phyloP scores from a whole-genome alignment of 2,329 filamentous ascomycete species.

The Aspergillus calidoustus region DNA sequence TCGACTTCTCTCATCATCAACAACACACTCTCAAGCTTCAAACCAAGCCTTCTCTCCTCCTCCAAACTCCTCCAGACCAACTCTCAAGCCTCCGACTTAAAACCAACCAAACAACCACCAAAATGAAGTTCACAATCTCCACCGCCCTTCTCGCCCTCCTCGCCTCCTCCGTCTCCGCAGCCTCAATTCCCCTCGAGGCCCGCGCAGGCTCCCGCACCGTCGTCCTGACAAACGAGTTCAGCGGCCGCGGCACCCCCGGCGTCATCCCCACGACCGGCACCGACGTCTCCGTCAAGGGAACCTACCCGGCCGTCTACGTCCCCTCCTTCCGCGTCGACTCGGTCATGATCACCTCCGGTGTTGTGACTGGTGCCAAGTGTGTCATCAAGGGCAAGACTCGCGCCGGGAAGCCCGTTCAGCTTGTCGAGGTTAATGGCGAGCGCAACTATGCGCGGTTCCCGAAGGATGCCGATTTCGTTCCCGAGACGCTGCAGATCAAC shows the following conservation, averaged over 20 bases:
- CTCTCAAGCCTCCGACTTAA: neutral
- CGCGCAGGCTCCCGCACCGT: constrained; percentile 1
- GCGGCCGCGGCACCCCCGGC: constrained; percentile 2
- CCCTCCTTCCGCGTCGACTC: constrained; percentile 9
- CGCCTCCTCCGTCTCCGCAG: neutral
- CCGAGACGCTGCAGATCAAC: neutral
- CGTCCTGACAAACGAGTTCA: constrained; percentile 6
- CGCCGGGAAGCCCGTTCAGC: neutral
- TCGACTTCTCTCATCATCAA: neutral
- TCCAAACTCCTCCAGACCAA: neutral
- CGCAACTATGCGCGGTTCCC: constrained; percentile 6
- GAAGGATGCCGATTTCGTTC: neutral
- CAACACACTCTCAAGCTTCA: neutral
- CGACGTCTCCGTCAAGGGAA: neutral
- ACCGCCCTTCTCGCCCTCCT: constrained; percentile 9
- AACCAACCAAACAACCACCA: neutral
- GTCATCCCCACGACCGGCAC: constrained; percentile 1
- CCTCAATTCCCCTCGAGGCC: neutral
- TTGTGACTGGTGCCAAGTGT: neutral
- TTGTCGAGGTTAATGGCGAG: neutral
- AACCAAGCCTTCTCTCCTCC: neutral
- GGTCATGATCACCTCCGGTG: constrained; percentile 3
- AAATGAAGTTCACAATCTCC: constrained; percentile 8
- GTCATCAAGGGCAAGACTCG: neutral
- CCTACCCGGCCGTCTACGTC: constrained; percentile 7